Evolutionary conservation across 768 basidiomycete genomes (phyloP), one percentile per base, ranked within the genome.

Genomic region (Boletus pseudo-olivaceus): DNA sequence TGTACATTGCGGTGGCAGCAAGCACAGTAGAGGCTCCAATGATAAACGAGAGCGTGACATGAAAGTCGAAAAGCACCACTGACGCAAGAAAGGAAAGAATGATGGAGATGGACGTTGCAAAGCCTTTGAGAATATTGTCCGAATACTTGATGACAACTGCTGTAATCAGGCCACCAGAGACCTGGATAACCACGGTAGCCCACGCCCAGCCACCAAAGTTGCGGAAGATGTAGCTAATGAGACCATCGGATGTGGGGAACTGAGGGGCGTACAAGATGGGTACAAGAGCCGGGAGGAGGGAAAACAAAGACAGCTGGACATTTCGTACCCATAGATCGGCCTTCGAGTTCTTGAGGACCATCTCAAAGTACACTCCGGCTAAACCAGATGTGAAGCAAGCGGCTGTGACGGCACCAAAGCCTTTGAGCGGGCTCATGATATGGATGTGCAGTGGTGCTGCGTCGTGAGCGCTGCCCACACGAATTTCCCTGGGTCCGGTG

Each of bases 121-220:
- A 99, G n/a, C 96, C 96, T 68, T 97, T 96, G 65, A 92, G 77
- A 62, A 91, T 92, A 68, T 97, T 98, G 72, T 94, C 93, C 52
- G 90, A 90, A 67, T 98, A 96, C 70, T 95, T 93, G 80, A 98
- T 98, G 54, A 98, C 97, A 30, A 98, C 71, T 1, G 97, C 96
- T 5, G 96, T 98, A 57, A 98, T 72, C 42, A 98, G 77, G 1
- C 97, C 96, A 29, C 97, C 97, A 54, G 95, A 80, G 35, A 97
- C 95, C 72, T 98, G 94, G 27, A 85, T 85, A 23, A 75, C 68
- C 27, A 99, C 94, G 1, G 94, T 96, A 19, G 91, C 90, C 88
- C 94, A 94, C 0, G 97, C 97, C 94, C 94, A 99, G 3, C 75
- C 74, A 19, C 90, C 92, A 69, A 98, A 99, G 72, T 98, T 85